Base-by-base conservation (phyloP, 2,329 filamentous ascomycete species). In the Tolypocladium ophioglossoides region DNA sequence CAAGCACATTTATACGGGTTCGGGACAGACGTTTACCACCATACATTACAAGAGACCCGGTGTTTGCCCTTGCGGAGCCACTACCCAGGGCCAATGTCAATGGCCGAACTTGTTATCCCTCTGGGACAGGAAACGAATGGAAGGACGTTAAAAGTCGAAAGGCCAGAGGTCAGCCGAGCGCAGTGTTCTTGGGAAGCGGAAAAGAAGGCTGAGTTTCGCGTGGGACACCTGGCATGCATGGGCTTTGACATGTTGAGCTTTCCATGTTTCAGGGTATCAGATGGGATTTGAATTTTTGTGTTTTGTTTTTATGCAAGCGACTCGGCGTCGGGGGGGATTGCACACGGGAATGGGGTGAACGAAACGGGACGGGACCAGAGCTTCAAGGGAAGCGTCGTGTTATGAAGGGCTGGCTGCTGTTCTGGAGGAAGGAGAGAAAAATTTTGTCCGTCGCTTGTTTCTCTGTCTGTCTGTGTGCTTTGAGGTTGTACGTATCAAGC, bases 221-320 rank as follows among this genome's bases (percentile, higher is more conserved):
- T 35, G 34, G 32, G 32, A 14, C 34, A 27, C 41, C 22, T 27
- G 22, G 41, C 41, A 46, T 18, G 22, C 14, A 20, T n/a, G 4
- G 18, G 32, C 16, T 4, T 30, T 40, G 46, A 32, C n/a, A 30
- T 41, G 44, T 53, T 35, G 20, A 52, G 32, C 47, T 30, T 48
- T 40, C 11, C 52, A 44, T 46, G 35, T 50, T 54, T 54, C 44
- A 50, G 47, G 52, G 37, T 41, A 54, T 37, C 30, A 37, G 30
- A 35, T 32, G 37, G 22, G 30, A 24, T 47, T 51, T 41, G 46
- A 52, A 50, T 37, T 52, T 14, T 41, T 52, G 40, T 46, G 22
- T 47, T 39, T 48, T 16, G 30, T 20, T 27, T 49, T 32, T 6
- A 5, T 16, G 27, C 18, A 32, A 47, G 44, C 44, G 44, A 32